Evolutionary conservation across 495 filamentous ascomycete species (phyloP).

Genomic region (Neurospora sp.): DNA sequence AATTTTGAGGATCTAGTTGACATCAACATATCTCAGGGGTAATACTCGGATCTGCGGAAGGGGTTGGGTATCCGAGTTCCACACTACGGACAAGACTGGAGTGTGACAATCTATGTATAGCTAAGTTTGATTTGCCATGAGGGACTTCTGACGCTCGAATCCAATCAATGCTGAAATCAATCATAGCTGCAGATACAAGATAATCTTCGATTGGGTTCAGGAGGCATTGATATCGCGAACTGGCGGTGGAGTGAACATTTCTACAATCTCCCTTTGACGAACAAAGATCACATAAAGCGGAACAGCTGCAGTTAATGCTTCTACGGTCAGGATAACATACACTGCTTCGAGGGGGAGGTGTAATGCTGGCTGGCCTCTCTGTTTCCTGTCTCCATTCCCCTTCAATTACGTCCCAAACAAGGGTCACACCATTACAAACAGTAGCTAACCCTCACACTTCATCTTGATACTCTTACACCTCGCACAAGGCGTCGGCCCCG

Average conservation of each 20-base stretch:
- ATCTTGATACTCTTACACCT: slow-evolving; percentile 1
- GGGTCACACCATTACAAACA: background rate
- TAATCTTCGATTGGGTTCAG: background rate
- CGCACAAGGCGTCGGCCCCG: background rate
- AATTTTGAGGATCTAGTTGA: background rate
- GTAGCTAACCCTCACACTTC: background rate
- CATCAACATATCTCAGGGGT: background rate
- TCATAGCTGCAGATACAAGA: background rate
- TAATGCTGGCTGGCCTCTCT: too few relatives aligned
- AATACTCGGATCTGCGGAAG: background rate
- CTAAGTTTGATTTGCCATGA: background rate
- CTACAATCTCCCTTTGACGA: background rate
- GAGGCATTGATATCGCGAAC: background rate
- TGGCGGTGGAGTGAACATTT: background rate
- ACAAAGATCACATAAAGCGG: background rate
- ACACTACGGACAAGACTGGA: background rate
- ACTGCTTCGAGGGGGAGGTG: background rate
- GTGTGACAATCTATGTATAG: background rate
- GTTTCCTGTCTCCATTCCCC: background rate
- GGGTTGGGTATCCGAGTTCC: background rate
- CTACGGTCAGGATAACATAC: background rate
- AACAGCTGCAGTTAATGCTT: background rate
- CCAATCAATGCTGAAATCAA: background rate
- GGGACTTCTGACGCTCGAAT: background rate
- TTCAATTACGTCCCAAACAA: background rate